Evolutionary conservation across 192 early-diverging fungal species (phyloP).

Genomic region (Dissophora ornata): DNA sequence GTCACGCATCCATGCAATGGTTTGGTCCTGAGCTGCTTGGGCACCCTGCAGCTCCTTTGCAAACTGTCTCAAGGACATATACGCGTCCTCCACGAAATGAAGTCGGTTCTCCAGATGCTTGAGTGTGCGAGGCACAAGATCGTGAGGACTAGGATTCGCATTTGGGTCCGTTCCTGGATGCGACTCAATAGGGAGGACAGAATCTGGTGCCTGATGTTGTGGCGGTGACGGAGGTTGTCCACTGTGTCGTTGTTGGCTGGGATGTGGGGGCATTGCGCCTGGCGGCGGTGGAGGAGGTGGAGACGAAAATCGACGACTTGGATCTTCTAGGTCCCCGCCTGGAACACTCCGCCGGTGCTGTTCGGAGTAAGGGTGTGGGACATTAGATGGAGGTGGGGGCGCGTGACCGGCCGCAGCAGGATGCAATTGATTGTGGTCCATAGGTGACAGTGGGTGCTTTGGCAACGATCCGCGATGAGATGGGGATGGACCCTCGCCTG

Average conservation of each 20-base stretch:
- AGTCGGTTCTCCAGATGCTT: constrained; percentile 35
- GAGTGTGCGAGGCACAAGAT: constrained; percentile 24
- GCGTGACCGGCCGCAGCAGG: constrained; percentile 2
- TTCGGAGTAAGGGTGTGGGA: constrained; percentile 10
- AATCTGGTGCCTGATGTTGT: neutral
- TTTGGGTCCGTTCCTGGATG: neutral
- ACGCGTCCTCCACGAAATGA: constrained; percentile 42
- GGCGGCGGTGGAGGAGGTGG: constrained; percentile 12
- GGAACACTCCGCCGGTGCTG: constrained; percentile 12
- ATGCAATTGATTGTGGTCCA: constrained; percentile 14
- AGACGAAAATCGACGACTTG: constrained; percentile 11
- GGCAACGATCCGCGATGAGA: constrained; percentile 10
- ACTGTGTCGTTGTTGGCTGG: no score
- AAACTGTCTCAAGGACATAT: constrained; percentile 42
- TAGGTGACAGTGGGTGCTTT: constrained; percentile 35
- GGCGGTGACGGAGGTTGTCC: no score
- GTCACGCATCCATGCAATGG: constrained; percentile 52
- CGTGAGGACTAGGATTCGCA: constrained; percentile 13
- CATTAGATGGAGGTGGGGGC: constrained; percentile 4
- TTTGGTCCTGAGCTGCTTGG: constrained; percentile 40
- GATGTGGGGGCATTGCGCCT: no score
- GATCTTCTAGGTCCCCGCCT: constrained; percentile 9
- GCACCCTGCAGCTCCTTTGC: constrained; percentile 39
- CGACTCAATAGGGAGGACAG: neutral
- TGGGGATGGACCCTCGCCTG: neutral